These are phyloP conservation scores for Myochromella boudieri DNA, from an alignment of 768 basidiomycete genomes.

Conservation along the genomic window DNA sequence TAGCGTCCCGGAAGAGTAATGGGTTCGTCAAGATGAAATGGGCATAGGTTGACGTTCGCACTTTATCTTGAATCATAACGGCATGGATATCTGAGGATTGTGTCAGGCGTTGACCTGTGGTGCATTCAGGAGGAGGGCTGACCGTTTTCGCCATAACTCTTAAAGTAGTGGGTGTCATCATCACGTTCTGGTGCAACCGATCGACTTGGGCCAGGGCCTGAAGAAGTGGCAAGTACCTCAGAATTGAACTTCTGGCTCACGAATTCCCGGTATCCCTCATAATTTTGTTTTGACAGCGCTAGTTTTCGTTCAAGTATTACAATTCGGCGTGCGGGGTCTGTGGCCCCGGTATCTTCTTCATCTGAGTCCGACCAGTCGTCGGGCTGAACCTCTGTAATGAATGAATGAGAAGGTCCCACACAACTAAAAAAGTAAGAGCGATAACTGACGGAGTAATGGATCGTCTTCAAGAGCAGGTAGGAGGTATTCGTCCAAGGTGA, in stretches of 20 bases:
- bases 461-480: slow-evolving; percentile 84
- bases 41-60: slow-evolving; percentile 91
- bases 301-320: slow-evolving; percentile 63
- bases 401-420: slow-evolving; percentile 7
- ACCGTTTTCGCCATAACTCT: slow-evolving; percentile 90
- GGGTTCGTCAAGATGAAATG: slow-evolving; percentile 87
- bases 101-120: not conserved
- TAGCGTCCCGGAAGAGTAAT: slow-evolving; percentile 74
- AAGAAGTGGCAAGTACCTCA: slow-evolving; percentile 40
- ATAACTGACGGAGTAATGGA: slow-evolving; percentile 77
- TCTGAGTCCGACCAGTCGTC: slow-evolving; percentile 82
- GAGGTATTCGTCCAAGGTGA: slow-evolving; percentile 77
- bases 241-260: slow-evolving; percentile 53
- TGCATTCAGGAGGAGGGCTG: slow-evolving; percentile 14
- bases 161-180: slow-evolving; percentile 93
- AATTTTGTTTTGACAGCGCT: slow-evolving; percentile 52
- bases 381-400: slow-evolving; percentile 54
- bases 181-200: slow-evolving; percentile 49
- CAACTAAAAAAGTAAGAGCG: not conserved
- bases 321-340: slow-evolving; percentile 46
- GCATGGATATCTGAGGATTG: slow-evolving; percentile 81
- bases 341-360: slow-evolving; percentile 41
- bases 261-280: slow-evolving; percentile 61
- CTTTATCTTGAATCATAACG: slow-evolving; percentile 94
- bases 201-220: slow-evolving; percentile 30